A percentile compares a stretch with the other conserved stretches of the same genome.
These are phyloP conservation scores for Larix kaempferi DNA, from an alignment of 75 land plant genomes.

Conservation along the genomic window DNA sequence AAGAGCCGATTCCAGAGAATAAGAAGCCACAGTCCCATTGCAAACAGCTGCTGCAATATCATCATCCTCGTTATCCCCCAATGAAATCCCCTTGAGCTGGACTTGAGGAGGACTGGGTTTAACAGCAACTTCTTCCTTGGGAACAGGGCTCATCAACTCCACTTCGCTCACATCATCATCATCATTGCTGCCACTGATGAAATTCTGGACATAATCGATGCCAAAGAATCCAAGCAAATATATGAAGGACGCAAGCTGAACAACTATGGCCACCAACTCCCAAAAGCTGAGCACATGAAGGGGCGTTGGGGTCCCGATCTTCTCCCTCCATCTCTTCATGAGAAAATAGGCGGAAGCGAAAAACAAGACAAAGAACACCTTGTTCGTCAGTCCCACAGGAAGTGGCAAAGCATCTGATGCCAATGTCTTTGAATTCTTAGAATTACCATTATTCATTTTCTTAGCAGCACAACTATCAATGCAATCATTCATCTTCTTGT, in stretches of 20 bases:
- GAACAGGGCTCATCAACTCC: not conserved
- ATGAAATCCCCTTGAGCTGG: not conserved
- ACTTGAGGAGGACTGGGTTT: constrained; percentile 7
- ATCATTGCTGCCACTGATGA: constrained; percentile 15
- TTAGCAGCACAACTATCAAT: no score
- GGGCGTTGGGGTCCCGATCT: constrained; percentile 65
- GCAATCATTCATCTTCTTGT: no score
- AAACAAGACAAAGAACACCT: constrained; percentile 61
- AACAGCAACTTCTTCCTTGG: not conserved
- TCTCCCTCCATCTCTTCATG: constrained; percentile 81
- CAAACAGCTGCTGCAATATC: constrained; percentile 47
- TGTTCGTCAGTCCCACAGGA: constrained; percentile 63
- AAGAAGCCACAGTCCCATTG: constrained; percentile 41
- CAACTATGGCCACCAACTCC: constrained; percentile 58
- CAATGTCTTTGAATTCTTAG: no score
- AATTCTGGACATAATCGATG: constrained; percentile 65
- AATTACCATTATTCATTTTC: no score
- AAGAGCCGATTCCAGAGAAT: constrained; percentile 56
- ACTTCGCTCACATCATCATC: not conserved
- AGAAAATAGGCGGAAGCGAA: constrained; percentile 53
- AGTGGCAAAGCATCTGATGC: constrained; percentile 42
- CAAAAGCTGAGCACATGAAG: constrained; percentile 57
- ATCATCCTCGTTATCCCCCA: constrained; percentile 45
- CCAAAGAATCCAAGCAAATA: constrained; percentile 89
- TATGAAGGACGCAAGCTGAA: constrained; percentile 63